Evolutionary conservation across 176 grass and related monocot species (phyloP), one percentile per base, ranked within the genome.

Genomic region (Carex kokanica): DNA sequence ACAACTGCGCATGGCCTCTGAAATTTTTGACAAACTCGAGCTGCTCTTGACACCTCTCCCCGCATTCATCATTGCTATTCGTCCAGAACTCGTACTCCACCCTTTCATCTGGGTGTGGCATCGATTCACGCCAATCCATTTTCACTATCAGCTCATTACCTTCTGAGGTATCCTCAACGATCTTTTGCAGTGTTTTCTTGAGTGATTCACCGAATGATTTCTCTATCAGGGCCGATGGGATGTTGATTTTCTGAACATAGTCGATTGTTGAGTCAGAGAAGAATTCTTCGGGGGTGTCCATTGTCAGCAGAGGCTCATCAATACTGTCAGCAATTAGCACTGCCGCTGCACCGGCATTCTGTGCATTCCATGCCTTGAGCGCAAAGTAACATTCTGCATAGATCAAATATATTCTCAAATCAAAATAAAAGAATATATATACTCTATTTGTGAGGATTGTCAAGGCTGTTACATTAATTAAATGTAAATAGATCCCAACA

Each of bases 21-120:
- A 98, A 98, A 32, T 87, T 85, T 18, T 53, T 68, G 4, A 91
- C 90, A 86, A 98, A 98, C 0, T 86, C 88, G 47, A 78, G 31
- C 83, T 98, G 95, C 85, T 98, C 95, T 43, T 98, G 85, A 72
- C 92, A 98, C 11, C 86, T 92, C 0, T 86, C 14, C 0, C 95
- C 95, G 55, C 95, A 98, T 84, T 98, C 95, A 81, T 98, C 95
- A 80, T 98, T 98, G 92, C 95, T 98, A 84, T 94, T 98, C 16
- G 95, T 98, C 95, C 95, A 98, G 18, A 98, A 85, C 82, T 98
- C 95, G 75, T 98, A 98, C 86, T 98, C 95, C 1, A 98, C 95
- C 4, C 95, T 89, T 87, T 94, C 92, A 60, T 98, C 95, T 0
- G 95, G 95, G 79, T 98, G 95, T 6, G 95, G 95, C 95, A 98